These are phyloP conservation scores for Meira miltonrushii DNA, from an alignment of 1,284 basidiomycete species.

Conservation along the genomic window DNA sequence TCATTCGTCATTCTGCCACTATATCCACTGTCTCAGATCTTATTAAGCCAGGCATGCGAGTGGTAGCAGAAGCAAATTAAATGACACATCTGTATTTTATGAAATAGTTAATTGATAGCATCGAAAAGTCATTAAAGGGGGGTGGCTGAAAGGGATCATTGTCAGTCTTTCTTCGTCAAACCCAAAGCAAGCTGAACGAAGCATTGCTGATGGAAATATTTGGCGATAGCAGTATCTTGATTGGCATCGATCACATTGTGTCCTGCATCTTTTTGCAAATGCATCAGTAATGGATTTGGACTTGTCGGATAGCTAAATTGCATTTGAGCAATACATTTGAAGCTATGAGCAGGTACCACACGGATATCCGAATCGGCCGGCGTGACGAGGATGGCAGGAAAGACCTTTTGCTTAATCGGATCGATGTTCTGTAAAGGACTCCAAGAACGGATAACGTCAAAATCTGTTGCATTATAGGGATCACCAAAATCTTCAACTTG, in stretches of 20 bases:
- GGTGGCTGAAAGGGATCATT: too few relatives aligned
- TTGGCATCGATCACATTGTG: too few relatives aligned
- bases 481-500: slow-evolving; percentile 78
- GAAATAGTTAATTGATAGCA: too few relatives aligned
- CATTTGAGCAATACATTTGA: slow-evolving; percentile 49
- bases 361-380: slow-evolving; percentile 49
- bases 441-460: slow-evolving; percentile 44
- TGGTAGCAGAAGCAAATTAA: too few relatives aligned
- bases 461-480: slow-evolving; percentile 54
- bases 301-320: slow-evolving; percentile 34
- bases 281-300: too few relatives aligned
- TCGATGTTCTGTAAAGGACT: slow-evolving; percentile 43
- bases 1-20: not conserved
- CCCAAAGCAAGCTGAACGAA: too few relatives aligned
- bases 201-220: too few relatives aligned
- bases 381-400: slow-evolving; percentile 43
- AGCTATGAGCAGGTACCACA: slow-evolving; percentile 45
- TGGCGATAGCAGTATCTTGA: too few relatives aligned
- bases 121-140: too few relatives aligned
- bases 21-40: not conserved
- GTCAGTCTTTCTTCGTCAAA: too few relatives aligned
- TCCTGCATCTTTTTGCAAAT: too few relatives aligned
- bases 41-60: not conserved
- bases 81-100: too few relatives aligned
- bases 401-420: slow-evolving; percentile 19